These are phyloP conservation scores for Streptanthus diversifolius DNA, from an alignment of 345 rosid species.

Conservation along the genomic window DNA sequence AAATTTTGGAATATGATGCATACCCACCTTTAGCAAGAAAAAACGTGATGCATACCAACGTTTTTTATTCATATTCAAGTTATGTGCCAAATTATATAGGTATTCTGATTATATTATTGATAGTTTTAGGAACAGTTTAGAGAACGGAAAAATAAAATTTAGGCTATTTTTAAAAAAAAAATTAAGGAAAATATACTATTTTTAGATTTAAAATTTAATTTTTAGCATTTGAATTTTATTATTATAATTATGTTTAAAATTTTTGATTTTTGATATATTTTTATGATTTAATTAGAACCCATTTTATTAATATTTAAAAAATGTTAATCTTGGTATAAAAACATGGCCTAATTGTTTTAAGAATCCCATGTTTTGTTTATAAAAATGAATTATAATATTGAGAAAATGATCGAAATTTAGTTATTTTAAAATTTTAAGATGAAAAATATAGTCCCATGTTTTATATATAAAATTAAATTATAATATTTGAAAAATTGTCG, in stretches of 20 bases:
- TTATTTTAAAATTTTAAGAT: too few relatives aligned
- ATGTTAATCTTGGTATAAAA: too few relatives aligned
- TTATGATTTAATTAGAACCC: not conserved
- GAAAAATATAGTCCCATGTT: too few relatives aligned
- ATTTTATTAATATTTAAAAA: not conserved
- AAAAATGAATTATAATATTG: too few relatives aligned
- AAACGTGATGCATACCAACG: not conserved
- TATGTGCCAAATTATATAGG: not conserved
- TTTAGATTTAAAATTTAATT: not conserved
- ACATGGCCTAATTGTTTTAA: too few relatives aligned
- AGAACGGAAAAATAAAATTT: not conserved
- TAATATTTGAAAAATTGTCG: too few relatives aligned
- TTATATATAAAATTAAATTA: too few relatives aligned
- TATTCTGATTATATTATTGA: not conserved
- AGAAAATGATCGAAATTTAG: too few relatives aligned
- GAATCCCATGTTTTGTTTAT: too few relatives aligned
- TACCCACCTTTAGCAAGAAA: not conserved
- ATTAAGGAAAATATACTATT: not conserved
- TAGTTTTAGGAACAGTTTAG: not conserved
- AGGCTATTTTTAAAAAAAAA: not conserved
- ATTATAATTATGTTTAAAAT: not conserved
- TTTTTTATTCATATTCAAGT: not conserved
- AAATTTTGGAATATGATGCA: not conserved
- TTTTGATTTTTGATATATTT: not conserved
- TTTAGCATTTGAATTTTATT: not conserved